Conservation (phyloP, 2,329 filamentous ascomycete species). For the Paecilomyces variotii region DNA sequence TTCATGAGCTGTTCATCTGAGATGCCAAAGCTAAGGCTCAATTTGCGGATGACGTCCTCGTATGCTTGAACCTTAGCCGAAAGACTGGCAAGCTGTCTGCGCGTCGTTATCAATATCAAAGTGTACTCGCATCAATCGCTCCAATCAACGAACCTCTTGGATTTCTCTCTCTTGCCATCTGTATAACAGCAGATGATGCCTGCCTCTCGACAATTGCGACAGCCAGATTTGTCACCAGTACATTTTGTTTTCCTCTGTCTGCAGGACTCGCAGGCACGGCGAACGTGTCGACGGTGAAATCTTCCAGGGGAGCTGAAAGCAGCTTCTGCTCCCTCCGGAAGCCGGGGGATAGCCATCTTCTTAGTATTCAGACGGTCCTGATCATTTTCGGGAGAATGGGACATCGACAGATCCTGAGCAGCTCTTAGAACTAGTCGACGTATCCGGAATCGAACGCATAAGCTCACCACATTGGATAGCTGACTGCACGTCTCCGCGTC, state of each 20-base stretch:
- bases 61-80: slow-evolving; percentile 35
- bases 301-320: slow-evolving; percentile 24
- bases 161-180: slow-evolving; percentile 39
- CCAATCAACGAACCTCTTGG: slow-evolving; percentile 27
- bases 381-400: slow-evolving; percentile 16
- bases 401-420: slow-evolving; percentile 17
- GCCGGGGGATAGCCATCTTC: slow-evolving; percentile 31
- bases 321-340: slow-evolving; percentile 26
- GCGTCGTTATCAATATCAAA: background rate
- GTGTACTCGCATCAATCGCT: background rate
- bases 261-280: slow-evolving; percentile 39
- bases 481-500: slow-evolving; percentile 23
- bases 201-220: slow-evolving; percentile 36
- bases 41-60: slow-evolving; percentile 29
- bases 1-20: slow-evolving; percentile 29
- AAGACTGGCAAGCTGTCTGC: slow-evolving; percentile 34
- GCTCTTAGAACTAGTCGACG: background rate
- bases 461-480: slow-evolving; percentile 20
- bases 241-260: slow-evolving; percentile 40
- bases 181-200: slow-evolving; percentile 39
- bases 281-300: slow-evolving; percentile 29
- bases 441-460: background rate
- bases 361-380: slow-evolving; percentile 13
- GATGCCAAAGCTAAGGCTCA: slow-evolving; percentile 27
- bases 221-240: slow-evolving; percentile 37